Base-by-base conservation (phyloP, 2,329 filamentous ascomycete species). In the Meredithiella fracta region DNA sequence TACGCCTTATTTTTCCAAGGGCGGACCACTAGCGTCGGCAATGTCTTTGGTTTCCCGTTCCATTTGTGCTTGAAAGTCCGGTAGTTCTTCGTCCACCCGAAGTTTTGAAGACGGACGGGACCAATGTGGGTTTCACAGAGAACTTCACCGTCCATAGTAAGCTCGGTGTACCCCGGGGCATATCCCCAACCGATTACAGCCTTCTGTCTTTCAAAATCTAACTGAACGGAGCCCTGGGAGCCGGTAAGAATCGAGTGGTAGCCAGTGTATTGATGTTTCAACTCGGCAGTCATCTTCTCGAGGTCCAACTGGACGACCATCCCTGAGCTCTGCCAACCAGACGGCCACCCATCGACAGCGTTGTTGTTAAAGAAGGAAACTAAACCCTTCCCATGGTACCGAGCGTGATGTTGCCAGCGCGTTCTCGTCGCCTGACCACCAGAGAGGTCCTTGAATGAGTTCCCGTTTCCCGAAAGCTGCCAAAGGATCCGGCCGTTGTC, bases 111-210 rank as follows among this genome's bases (percentile, higher is more conserved):
- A 53, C 63, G 50, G 61, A 70, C 61, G 1, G 65, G 64, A 51
- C 68, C 69, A 34, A 78, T 67, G 61, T 75, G 74, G 2, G 68
- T 69, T 58, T 80, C 74, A 67, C 78, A 78, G 17, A 80, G 66
- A 2, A 73, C 63, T 7, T 69, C 64, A 7, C 77, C 77, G n/a
- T 73, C 69, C 1, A 66, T 61, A 0, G 67, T 67, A 61, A 74
- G 70, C 60, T 74, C 73, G 5, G 72, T 76, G 22, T 73, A 61
- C 2, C 70, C 71, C 0, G 72, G 72, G 17, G 71, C 69, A 0
- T 69, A 71, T 3, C 78, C 77, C 77, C 77, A 82, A 59, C 76
- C 75, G 34, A 81, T 72, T 44, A 81, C 65, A 5, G 72, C 71
- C 57, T 78, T 74, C 34, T 73, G 73, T 54, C 73, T 72, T 0